Base-by-base conservation (phyloP, 371 early-diverging fungal genomes). In the Actinomucor elegans region DNA sequence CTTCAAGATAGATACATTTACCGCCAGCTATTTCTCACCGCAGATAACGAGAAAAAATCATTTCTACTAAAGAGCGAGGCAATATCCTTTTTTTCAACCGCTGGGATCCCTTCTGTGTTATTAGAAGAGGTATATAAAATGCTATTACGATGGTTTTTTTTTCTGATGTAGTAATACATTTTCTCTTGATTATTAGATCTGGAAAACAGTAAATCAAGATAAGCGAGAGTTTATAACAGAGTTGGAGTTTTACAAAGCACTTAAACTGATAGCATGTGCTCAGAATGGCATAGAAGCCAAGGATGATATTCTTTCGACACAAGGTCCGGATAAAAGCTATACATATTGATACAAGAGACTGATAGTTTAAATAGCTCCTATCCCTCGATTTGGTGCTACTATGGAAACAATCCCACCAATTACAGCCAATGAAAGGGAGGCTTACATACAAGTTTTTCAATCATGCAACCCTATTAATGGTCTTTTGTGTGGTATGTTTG, bases 61-160 rank as follows among this genome's bases (percentile, higher is more conserved):
- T 57, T 57, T 33, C 28, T 57, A 5, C 10, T 20, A 1, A 44
- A 50, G 28, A 34, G 35, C 2, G 74, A 77, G 33, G 91, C 91
- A 6, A 88, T 86, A 4, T 74, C 81, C 8, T 90, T 93, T 60
- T 79, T 92, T 60, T 75, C 77, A 48, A 87, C 85, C 54, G 88
- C 90, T 10, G 71, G 77, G 12, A 73, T 94, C 0, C 72, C 87
- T 1, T 72, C 77, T 17, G 60, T 62, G 3, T 62, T 73, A 12
- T 75, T 93, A 21, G 79, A 83, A 34, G 78, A 85, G 77, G 88
- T 82, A 75, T 44, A 20, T 9, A 27, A 40, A 10, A 23, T 20
- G 12, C 18, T 18, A 21, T 40, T 21, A 21, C 41, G 35, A 35
- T 35, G 35, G 12, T 35, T 35, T 35, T 34, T 34, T 34, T 35